Percentiles rank a stretch among this genome's conserved stretches.
Evolutionary conservation across 2,329 filamentous ascomycete species (phyloP).

Genomic region (Sporothrix globosa): DNA sequence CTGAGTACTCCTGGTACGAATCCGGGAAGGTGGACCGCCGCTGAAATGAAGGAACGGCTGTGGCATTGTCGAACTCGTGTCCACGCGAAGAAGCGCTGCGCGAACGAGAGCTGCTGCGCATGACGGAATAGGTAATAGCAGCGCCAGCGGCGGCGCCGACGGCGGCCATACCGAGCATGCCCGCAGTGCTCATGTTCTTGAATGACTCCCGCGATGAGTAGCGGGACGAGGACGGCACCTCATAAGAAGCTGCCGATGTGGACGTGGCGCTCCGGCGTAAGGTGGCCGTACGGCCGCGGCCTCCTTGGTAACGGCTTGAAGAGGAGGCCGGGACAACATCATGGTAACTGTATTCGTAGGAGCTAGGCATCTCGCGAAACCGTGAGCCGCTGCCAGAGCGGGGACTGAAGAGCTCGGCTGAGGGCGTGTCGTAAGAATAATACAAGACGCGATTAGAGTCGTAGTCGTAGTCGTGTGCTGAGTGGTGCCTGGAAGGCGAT

Average conservation of each 20-base stretch:
- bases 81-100: slow-evolving; percentile 38
- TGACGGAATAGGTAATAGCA: slow-evolving; percentile 73
- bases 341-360: slow-evolving; percentile 26
- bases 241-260: slow-evolving; percentile 34
- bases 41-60: slow-evolving; percentile 45
- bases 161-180: slow-evolving; percentile 57
- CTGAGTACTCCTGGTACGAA: slow-evolving; percentile 37
- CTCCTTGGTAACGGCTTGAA: slow-evolving; percentile 26
- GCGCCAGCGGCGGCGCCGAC: slow-evolving; percentile 65
- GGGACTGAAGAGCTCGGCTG: slow-evolving; percentile 27
- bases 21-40: slow-evolving; percentile 54
- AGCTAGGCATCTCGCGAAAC: slow-evolving; percentile 25
- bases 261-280: slow-evolving; percentile 32
- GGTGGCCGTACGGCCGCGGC: slow-evolving; percentile 25
- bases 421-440: slow-evolving; percentile 26
- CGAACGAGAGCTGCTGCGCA: slow-evolving; percentile 52
- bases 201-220: slow-evolving; percentile 45
- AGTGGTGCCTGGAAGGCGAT: slow-evolving; percentile 39
- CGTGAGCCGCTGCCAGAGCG: slow-evolving; percentile 26
- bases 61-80: slow-evolving; percentile 48
- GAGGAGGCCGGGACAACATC: slow-evolving; percentile 30
- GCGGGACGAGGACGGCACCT: slow-evolving; percentile 31
- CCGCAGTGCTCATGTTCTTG: slow-evolving; percentile 57
- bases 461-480: slow-evolving; percentile 37
- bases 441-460: slow-evolving; percentile 45